A percentile compares a stretch with the other conserved stretches of the same genome.
Evolutionary conservation across 768 basidiomycete species (phyloP).

Genomic region (Agrocybe pediades): DNA sequence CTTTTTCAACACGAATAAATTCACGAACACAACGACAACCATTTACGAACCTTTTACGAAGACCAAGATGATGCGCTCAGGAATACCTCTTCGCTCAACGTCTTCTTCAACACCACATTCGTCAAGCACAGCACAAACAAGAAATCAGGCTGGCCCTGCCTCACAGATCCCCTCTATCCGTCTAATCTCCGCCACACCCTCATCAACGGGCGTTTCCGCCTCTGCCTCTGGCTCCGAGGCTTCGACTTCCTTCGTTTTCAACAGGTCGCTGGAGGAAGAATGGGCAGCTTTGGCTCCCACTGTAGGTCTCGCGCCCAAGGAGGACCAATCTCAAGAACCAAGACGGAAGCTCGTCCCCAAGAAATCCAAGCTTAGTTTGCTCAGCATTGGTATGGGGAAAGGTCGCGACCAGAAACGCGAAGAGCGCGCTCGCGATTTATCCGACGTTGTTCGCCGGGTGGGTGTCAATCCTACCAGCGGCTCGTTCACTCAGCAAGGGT

Average conservation of each 20-base stretch:
- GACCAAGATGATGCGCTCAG: background rate
- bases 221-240: conserved; percentile 38
- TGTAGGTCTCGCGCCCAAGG: conserved; percentile 7
- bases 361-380: conserved; percentile 62
- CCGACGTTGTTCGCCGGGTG: conserved; percentile 60
- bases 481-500: background rate
- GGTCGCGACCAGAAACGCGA: conserved; percentile 24
- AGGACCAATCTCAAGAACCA: conserved; percentile 28
- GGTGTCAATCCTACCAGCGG: conserved; percentile 20
- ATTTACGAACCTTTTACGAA: background rate
- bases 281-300: conserved; percentile 28
- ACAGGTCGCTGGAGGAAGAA: conserved; percentile 36
- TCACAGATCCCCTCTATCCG: conserved; percentile 60
- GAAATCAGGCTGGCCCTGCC: background rate
- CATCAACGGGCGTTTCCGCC: conserved; percentile 44
- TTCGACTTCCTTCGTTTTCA: conserved; percentile 26
- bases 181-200: conserved; percentile 69
- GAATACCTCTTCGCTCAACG: background rate
- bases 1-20: background rate
- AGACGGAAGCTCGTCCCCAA: conserved; percentile 61
- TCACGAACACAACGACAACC: background rate
- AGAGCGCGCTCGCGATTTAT: conserved; percentile 49
- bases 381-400: conserved; percentile 25
- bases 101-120: background rate
- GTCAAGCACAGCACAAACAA: background rate